Percentiles rank a stretch among this genome's conserved stretches.
Evolutionary conservation across 257 asterid species (phyloP).

Genomic region (Vinca minor): DNA sequence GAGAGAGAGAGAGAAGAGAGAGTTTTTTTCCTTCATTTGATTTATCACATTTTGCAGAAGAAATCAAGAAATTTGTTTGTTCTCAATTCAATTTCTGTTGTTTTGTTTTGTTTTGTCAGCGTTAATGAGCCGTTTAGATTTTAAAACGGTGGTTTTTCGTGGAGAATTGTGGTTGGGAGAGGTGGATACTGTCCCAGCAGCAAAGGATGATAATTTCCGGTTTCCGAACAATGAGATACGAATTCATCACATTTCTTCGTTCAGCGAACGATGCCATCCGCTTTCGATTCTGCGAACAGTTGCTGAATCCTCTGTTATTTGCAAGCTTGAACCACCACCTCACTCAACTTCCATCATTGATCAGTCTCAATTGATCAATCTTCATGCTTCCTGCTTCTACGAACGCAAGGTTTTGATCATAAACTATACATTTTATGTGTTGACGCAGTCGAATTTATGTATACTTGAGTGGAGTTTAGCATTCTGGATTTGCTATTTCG

Average conservation of each 20-base stretch:
- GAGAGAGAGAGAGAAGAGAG: conserved; percentile 14
- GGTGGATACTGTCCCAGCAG: conserved; percentile 49
- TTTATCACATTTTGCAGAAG: conserved; percentile 14
- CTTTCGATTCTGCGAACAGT: conserved; percentile 71
- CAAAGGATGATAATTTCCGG: conserved; percentile 50
- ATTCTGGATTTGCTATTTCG: neutral
- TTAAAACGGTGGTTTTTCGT: conserved; percentile 62
- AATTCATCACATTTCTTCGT: conserved; percentile 50
- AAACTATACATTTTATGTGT: neutral
- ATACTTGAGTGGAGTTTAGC: neutral
- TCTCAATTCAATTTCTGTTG: neutral
- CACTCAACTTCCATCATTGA: conserved; percentile 34
- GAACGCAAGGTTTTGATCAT: conserved; percentile 55
- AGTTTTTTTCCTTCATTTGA: conserved; percentile 4
- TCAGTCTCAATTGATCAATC: conserved; percentile 54
- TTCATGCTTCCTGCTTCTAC: conserved; percentile 80
- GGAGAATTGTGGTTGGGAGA: conserved; percentile 76
- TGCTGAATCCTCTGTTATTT: conserved; percentile 49
- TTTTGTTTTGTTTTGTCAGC: neutral
- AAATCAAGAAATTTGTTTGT: conserved; percentile 5
- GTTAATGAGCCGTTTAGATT: conserved; percentile 83
- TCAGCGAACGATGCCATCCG: conserved; percentile 82
- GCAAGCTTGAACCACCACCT: conserved; percentile 98
- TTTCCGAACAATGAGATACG: conserved; percentile 90
- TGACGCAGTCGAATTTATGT: neutral